Evolutionary conservation across 768 basidiomycete genomes (phyloP), one percentile per base, ranked within the genome.

Genomic region (Xerocomellus chrysenteron): DNA sequence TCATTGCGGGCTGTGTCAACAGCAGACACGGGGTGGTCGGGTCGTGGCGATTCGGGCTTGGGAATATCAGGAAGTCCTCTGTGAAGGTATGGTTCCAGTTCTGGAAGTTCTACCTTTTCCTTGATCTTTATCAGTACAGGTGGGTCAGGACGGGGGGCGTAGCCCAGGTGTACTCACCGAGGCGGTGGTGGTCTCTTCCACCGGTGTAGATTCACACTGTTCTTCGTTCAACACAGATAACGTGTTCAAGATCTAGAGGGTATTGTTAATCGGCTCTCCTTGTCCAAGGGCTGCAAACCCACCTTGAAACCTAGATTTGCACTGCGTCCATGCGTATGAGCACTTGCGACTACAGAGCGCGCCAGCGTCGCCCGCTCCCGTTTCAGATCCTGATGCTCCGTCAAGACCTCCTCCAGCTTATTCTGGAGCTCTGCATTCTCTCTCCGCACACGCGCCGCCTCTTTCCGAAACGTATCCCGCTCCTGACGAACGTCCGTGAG

Each of bases 401-500:
- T 61, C 50, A 48, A 11, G 2, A 50, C 44, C 47, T 68, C 64
- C 4, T 68, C 64, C 26, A 70, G 37, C 35, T 32, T 52, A 42
- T 58, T 65, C 44, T 55, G 62, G 2, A 69, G 56, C 6, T 70
- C 68, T 2, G 57, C 58, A 16, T 59, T 62, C 42, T 61, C 62
- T 44, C 48, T 71, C 21, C 69, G 58, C 26, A 50, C 39, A 17
- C 54, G 64, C 7, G 61, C 67, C 1, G 43, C 61, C 41, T 69
- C 65, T 48, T 53, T 58, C 14, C 61, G 62, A 46, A 66, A 71
- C 7, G 30, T 35, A 26, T 71, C 69, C 32, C 69, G 61, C 48
- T 69, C 68, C 30, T 57, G 67, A 28, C 69, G 69, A 16, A 71
- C 24, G 11, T 71, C 65, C 5, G 17, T 58, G 21, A 71, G 65